Percentiles rank a stretch among this genome's conserved stretches.
These are phyloP conservation scores for Tulasnella sp. DNA, from an alignment of 768 basidiomycete species.

Conservation along the genomic window DNA sequence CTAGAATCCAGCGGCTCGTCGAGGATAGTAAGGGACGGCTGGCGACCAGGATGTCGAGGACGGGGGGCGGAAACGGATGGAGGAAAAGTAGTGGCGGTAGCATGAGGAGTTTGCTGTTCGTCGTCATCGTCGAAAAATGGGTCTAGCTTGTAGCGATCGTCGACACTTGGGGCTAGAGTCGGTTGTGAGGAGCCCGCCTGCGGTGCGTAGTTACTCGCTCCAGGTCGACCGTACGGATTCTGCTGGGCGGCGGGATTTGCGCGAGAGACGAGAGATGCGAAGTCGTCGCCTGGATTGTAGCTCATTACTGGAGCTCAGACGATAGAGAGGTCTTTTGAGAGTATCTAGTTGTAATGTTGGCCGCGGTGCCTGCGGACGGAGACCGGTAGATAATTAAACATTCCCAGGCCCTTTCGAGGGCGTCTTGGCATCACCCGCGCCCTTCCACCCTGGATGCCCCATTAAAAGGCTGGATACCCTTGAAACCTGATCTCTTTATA, in stretches of 20 bases:
- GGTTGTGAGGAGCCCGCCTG: conserved; percentile 33
- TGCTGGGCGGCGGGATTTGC: conserved; percentile 58
- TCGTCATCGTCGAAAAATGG: conserved; percentile 84
- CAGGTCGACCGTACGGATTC: conserved; percentile 46
- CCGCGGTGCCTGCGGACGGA: not conserved
- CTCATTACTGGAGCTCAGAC: conserved; percentile 17
- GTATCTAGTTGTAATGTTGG: conserved; percentile 1
- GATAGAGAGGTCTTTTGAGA: not conserved
- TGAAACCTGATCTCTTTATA: not conserved
- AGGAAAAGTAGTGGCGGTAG: conserved; percentile 8
- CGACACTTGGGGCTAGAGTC: conserved; percentile 41
- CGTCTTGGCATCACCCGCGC: not conserved
- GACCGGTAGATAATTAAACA: not conserved
- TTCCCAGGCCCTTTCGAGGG: not conserved
- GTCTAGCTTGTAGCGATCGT: conserved; percentile 56
- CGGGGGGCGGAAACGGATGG: not conserved
- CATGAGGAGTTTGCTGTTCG: conserved; percentile 40
- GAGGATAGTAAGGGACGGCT: conserved; percentile 11
- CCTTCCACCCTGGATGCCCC: not conserved
- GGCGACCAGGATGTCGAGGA: conserved; percentile 2
- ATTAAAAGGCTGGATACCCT: not conserved
- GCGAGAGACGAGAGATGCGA: conserved; percentile 65
- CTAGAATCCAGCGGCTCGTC: conserved; percentile 16
- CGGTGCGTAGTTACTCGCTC: conserved; percentile 52
- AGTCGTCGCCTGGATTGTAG: conserved; percentile 43